phyloP scores from a whole-genome alignment of 1,284 basidiomycete species.

The Microbotryum saponariae region DNA sequence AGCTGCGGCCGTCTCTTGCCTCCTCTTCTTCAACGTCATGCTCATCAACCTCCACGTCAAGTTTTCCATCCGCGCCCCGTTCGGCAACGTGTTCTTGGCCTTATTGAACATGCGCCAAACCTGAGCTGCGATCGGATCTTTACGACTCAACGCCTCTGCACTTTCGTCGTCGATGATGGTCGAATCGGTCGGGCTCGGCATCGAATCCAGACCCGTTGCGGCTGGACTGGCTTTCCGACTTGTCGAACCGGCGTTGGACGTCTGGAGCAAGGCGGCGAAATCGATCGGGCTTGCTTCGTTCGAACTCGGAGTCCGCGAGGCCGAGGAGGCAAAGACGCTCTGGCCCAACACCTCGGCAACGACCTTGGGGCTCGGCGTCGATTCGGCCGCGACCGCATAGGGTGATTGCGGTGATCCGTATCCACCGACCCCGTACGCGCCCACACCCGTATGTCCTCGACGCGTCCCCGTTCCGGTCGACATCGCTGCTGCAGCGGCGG shows the following conservation, averaged over 20 bases:
- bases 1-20: conserved; percentile 28
- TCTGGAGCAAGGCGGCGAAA: conserved; percentile 3
- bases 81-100: conserved; percentile 75
- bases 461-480: conserved; percentile 10
- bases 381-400: conserved; percentile 4
- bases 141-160: conserved; percentile 33
- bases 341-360: conserved; percentile 22
- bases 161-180: conserved; percentile 31
- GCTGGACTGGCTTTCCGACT: neutral
- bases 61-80: conserved; percentile 94
- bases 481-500: conserved; percentile 30
- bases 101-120: conserved; percentile 96
- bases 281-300: conserved; percentile 11
- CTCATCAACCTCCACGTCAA: conserved; percentile 98
- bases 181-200: conserved; percentile 12
- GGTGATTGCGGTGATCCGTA: conserved; percentile 15
- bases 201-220: neutral
- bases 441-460: conserved; percentile 8
- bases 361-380: conserved; percentile 19
- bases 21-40: conserved; percentile 74
- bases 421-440: conserved; percentile 20
- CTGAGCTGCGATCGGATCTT: conserved; percentile 87
- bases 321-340: conserved; percentile 8
- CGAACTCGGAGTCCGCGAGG: conserved; percentile 5
- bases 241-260: neutral